Percentiles rank a stretch among this genome's conserved stretches.
Conservation (phyloP, 2,329 filamentous ascomycete species). For the Waltergamsia citrina region DNA sequence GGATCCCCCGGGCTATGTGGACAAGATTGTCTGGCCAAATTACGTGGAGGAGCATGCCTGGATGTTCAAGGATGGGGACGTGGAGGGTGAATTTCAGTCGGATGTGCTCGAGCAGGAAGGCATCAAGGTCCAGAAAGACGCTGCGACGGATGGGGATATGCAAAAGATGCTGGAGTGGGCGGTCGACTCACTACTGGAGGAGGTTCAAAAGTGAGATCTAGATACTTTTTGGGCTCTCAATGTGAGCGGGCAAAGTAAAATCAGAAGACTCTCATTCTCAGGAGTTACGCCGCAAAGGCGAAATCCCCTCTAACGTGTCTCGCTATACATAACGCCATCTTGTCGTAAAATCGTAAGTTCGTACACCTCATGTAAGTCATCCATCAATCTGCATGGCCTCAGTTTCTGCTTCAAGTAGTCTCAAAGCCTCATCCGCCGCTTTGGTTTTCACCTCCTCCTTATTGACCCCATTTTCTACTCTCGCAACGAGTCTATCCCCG, state of each 20-base stretch:
- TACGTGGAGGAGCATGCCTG: slow-evolving; percentile 76
- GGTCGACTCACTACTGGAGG: slow-evolving; percentile 48
- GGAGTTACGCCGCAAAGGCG: background rate
- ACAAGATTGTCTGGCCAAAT: slow-evolving; percentile 92
- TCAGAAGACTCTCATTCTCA: too few species aligned
- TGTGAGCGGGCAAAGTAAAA: too few species aligned
- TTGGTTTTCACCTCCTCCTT: slow-evolving; percentile 43
- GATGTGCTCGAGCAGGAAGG: slow-evolving; percentile 31
- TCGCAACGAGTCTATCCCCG: slow-evolving; percentile 32
- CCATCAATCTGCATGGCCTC: slow-evolving; percentile 31
- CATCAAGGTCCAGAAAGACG: slow-evolving; percentile 39
- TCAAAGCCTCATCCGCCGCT: too few species aligned
- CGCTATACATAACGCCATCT: background rate
- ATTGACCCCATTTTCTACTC: slow-evolving; percentile 33
- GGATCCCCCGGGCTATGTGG: slow-evolving; percentile 89
- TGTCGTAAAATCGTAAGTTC: background rate
- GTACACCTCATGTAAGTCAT: slow-evolving; percentile 17
- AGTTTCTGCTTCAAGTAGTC: too few species aligned
- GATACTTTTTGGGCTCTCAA: background rate
- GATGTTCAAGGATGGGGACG: slow-evolving; percentile 64
- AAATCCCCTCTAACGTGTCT: background rate
- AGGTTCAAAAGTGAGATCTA: background rate
- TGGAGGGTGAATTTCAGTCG: slow-evolving; percentile 45
- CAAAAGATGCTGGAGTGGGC: slow-evolving; percentile 57
- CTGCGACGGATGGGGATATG: slow-evolving; percentile 46